Conservation (phyloP, 169 alveolate genomes). For the Eimeria maxima region DNA sequence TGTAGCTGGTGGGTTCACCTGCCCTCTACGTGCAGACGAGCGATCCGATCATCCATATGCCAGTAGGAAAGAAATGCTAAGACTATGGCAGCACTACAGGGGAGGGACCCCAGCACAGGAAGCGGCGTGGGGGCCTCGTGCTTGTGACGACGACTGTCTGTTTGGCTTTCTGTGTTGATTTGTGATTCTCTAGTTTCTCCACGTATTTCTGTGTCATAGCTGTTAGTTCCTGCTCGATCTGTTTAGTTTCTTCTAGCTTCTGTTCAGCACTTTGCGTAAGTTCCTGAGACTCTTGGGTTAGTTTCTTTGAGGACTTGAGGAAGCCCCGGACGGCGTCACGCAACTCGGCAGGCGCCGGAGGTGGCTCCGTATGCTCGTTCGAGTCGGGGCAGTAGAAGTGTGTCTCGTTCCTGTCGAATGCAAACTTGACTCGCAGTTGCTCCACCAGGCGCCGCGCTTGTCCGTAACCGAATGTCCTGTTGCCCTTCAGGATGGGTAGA, state of each 20-base stretch:
- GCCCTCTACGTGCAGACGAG: neutral
- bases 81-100: conserved; percentile 55
- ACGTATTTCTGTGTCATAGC: conserved; percentile 56
- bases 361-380: conserved; percentile 54
- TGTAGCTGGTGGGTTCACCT: neutral
- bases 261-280: neutral
- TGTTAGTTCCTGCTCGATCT: conserved; percentile 56
- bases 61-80: neutral
- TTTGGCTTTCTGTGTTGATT: conserved; percentile 25
- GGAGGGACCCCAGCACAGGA: conserved; percentile 61
- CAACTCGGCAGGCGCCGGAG: conserved; percentile 56
- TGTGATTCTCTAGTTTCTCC: conserved; percentile 17
- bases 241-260: conserved; percentile 27
- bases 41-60: neutral
- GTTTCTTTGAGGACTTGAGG: conserved; percentile 29
- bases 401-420: conserved; percentile 68
- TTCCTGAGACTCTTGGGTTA: conserved; percentile 33
- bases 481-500: conserved; percentile 46
- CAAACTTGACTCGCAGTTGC: conserved; percentile 65
- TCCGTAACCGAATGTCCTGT: conserved; percentile 31
- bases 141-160: conserved; percentile 11
- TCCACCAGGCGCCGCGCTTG: conserved; percentile 74
- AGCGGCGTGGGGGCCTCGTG: conserved; percentile 45
- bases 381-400: conserved; percentile 70
- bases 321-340: conserved; percentile 49